A percentile compares a stretch with the other conserved stretches of the same genome.
Evolutionary conservation across 805 yeast genomes (phyloP).

Genomic region (Nakazawaea pomicola): DNA sequence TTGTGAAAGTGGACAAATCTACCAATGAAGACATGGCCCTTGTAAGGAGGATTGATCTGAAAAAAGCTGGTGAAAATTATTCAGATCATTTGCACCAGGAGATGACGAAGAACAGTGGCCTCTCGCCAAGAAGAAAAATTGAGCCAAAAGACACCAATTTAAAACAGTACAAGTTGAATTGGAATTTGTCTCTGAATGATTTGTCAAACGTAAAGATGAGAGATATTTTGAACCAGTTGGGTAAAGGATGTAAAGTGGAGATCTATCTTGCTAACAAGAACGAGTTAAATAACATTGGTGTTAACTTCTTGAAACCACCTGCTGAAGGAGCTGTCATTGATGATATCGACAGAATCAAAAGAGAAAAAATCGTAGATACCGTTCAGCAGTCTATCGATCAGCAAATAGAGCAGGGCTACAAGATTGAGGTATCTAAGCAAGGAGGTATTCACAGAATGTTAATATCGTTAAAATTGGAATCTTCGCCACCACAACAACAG

Average conservation of each 20-base stretch:
- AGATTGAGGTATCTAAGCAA: neutral
- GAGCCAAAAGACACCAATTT: neutral
- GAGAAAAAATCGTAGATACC: constrained; percentile 8
- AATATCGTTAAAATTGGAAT: constrained; percentile 2
- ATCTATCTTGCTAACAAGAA: constrained; percentile 5
- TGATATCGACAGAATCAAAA: constrained; percentile 7
- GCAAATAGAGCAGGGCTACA: no score
- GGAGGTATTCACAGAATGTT: constrained; percentile 1
- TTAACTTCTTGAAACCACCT: neutral
- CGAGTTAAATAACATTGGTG: constrained; percentile 2
- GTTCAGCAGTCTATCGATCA: neutral
- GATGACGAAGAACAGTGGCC: constrained; percentile 5
- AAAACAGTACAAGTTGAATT: constrained; percentile 9
- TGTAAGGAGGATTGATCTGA: constrained; percentile 4
- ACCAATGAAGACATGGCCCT: neutral
- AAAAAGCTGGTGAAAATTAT: constrained; percentile 5
- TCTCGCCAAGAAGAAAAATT: neutral
- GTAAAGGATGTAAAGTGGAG: constrained; percentile 2
- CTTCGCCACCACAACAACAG: no score
- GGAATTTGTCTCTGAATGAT: constrained; percentile 11
- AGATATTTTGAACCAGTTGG: constrained; percentile 6
- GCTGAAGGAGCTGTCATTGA: neutral
- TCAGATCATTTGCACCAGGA: constrained; percentile 10
- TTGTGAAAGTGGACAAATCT: neutral
- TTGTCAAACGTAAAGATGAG: constrained; percentile 10